Conservation (phyloP, 208 protist genomes). For the Crithidia brevicula region DNA sequence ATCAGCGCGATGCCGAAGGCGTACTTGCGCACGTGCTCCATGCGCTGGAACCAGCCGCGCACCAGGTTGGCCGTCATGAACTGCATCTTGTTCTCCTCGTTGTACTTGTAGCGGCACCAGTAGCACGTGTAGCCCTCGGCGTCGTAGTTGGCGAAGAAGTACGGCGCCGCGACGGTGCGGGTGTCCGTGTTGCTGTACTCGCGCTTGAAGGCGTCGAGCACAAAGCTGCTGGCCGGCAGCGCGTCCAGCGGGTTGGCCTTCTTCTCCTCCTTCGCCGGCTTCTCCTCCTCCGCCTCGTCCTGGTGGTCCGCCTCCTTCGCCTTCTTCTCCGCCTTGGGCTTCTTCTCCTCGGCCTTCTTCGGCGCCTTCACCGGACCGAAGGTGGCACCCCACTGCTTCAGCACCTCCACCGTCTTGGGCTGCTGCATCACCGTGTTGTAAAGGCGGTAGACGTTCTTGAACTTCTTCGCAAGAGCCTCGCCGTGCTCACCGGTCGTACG, state of each 20-base stretch:
- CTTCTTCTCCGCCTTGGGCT: conserved; percentile 37
- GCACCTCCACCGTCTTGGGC: conserved; percentile 67
- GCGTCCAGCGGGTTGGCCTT: conserved; percentile 73
- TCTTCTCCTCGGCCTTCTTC: conserved; percentile 49
- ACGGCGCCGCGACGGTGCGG: conserved; percentile 67
- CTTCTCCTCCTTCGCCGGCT: conserved; percentile 59
- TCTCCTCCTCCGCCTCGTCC: conserved; percentile 56
- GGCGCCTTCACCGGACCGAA: conserved; percentile 42
- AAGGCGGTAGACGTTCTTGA: conserved; percentile 58
- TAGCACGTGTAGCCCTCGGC: conserved; percentile 72
- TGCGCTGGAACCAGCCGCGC: conserved; percentile 86
- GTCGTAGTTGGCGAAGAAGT: conserved; percentile 76
- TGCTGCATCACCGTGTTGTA: conserved; percentile 86
- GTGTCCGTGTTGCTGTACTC: conserved; percentile 84
- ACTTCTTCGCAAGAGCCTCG: conserved; percentile 67
- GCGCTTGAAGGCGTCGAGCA: conserved; percentile 79
- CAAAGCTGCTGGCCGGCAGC: conserved; percentile 64
- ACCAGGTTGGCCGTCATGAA: conserved; percentile 89
- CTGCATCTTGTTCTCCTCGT: conserved; percentile 81
- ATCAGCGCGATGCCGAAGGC: conserved; percentile 79
- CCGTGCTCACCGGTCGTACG: conserved; percentile 43
- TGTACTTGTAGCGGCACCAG: conserved; percentile 85
- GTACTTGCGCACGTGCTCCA: conserved; percentile 87
- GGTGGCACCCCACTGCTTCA: conserved; percentile 51
- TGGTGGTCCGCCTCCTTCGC: conserved; percentile 30